These are phyloP conservation scores for Kodamaea hsintzibuensis DNA, from an alignment of 805 yeast species.

Conservation along the genomic window DNA sequence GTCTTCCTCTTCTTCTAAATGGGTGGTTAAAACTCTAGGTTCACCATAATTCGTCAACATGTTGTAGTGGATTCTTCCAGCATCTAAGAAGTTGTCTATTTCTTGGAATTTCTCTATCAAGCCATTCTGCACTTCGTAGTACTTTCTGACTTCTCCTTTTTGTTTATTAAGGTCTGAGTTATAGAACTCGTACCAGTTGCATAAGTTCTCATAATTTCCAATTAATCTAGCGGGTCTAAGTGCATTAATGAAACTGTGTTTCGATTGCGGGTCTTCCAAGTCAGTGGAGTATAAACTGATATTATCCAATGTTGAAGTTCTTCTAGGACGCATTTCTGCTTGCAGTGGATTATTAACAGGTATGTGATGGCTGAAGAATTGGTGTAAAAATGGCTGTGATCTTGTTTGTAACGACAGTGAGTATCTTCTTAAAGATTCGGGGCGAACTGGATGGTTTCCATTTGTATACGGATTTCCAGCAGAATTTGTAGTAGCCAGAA, in stretches of 20 bases:
- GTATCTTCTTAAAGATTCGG: neutral
- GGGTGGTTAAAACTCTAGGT: conserved; percentile 21
- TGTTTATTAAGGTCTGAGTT: conserved; percentile 17
- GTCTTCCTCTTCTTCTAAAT: conserved; percentile 19
- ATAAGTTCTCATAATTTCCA: conserved; percentile 30
- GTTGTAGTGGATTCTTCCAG: conserved; percentile 61
- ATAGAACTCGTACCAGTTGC: conserved; percentile 31
- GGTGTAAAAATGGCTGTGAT: conserved; percentile 27
- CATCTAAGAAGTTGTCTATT: conserved; percentile 66
- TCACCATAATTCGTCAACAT: conserved; percentile 64
- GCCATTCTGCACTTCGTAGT: conserved; percentile 60
- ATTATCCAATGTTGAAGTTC: conserved; percentile 9
- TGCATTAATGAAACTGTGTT: conserved; percentile 22
- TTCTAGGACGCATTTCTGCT: conserved; percentile 8
- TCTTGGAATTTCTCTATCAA: conserved; percentile 56
- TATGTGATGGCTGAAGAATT: conserved; percentile 27
- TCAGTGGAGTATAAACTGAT: conserved; percentile 19
- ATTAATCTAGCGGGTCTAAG: conserved; percentile 37
- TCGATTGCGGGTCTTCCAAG: conserved; percentile 22
- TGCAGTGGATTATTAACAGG: conserved; percentile 32
- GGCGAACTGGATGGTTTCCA: neutral
- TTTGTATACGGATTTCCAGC: neutral
- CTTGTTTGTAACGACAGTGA: neutral
- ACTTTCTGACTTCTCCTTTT: conserved; percentile 35
- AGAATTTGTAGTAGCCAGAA: neutral